Evolutionary conservation across 176 grass and related monocot species (phyloP).

Genomic region (Poa pratensis): DNA sequence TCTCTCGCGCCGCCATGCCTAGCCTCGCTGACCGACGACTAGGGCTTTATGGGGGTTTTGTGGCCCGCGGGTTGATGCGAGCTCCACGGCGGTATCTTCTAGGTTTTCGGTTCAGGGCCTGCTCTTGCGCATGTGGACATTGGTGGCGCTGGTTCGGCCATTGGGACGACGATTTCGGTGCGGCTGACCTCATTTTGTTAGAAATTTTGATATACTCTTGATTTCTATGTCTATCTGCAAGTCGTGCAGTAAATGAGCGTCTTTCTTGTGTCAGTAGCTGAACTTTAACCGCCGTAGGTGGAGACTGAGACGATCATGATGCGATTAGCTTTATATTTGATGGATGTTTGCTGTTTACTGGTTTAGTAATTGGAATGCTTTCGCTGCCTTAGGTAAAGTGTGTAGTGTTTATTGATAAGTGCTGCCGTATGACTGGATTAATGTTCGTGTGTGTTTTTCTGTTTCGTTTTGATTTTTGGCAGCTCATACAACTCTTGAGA

Average conservation of each 20-base stretch:
- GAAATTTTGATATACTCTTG: not conserved
- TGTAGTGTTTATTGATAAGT: not conserved
- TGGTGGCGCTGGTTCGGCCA: not conserved
- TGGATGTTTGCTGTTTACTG: not conserved
- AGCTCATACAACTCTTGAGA: conserved; percentile 87
- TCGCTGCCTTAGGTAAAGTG: not conserved
- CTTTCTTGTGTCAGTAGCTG: not conserved
- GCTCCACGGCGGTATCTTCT: not conserved
- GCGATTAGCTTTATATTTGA: conserved; percentile 19
- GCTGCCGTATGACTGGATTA: not conserved
- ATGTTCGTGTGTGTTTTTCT: conserved; percentile 7
- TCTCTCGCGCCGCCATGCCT: not conserved
- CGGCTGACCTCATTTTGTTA: not conserved
- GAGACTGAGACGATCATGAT: not conserved
- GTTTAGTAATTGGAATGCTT: conserved; percentile 10
- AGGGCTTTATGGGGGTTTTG: conserved; percentile 44
- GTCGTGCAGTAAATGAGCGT: not conserved
- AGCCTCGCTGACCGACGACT: not conserved
- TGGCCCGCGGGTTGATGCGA: not conserved
- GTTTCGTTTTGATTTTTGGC: not conserved
- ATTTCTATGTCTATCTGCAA: not conserved
- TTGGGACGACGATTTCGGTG: conserved; percentile 7
- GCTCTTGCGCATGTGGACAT: not conserved
- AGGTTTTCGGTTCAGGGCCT: not conserved
- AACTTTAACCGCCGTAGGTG: not conserved